Evolutionary conservation across 768 basidiomycete species (phyloP), one percentile per base, ranked within the genome.

Genomic region (Cubamyces sp.): DNA sequence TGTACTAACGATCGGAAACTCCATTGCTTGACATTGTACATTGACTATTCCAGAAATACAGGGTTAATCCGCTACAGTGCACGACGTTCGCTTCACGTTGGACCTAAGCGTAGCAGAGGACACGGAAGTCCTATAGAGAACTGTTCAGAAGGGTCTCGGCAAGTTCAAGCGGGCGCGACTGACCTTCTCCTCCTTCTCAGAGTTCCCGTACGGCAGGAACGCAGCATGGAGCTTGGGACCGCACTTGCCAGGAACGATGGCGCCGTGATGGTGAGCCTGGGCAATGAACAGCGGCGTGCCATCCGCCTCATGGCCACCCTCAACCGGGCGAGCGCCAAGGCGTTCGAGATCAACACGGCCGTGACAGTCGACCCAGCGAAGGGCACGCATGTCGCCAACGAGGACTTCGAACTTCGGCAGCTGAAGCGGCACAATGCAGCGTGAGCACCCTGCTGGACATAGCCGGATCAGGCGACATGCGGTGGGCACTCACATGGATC

Each of bases 361-460:
- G 37, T 73, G 73, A 51, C 73, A 65, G 51, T 77, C 63, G 0
- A 87, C 84, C 90, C 90, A 92, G 51, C 66, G 77, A 55, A 92
- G 71, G 25, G 78, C 86, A 3, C 71, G 73, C 64, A 77, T 74
- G 68, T 91, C 77, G 1, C 87, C 90, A 18, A 90, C 75, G n/a
- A 92, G 85, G 48, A 91, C 80, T 68, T 92, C 90, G 66, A 84
- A 91, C 37, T 77, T 79, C 28, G 79, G 81, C 37, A 86, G 41
- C 89, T 90, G 66, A n/a, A 46, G 48, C 30, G 51, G 53, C 45
- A 46, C 18, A 15, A 30, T 26, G 39, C 41, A 48, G n/a, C 25
- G 18, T 39, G 41, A 23, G 21, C 18, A 41, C 16, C 7, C 16
- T 37, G 49, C 16, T 37, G 49, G 49, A 30, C 25, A n/a, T 52